Evolutionary conservation across 1,284 basidiomycete species (phyloP), one percentile per base, ranked within the genome.

Genomic region (Apiotrichum montevideense): DNA sequence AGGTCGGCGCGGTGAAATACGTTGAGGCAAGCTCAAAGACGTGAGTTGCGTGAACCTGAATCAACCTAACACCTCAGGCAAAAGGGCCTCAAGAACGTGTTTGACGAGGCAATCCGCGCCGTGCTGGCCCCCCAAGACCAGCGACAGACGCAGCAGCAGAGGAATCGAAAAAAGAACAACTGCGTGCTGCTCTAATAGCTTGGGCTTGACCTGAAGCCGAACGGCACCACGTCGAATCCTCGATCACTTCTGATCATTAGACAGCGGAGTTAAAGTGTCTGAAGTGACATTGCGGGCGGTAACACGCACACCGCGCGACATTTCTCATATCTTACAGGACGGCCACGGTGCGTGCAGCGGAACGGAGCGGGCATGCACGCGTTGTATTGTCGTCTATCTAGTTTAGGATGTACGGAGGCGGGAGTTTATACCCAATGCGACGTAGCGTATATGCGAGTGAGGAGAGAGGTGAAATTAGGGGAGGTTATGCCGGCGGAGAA

Each of bases 1-100:
- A 98, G 68, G 92, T 98, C 64, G 87, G 88, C 41, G 95, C 95
- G 39, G 89, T 95, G 65, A 95, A 93, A 77, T 98, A 98, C 73
- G 79, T 98, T 58, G 95, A 98, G 77, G 98, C 95, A 75, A 96
- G 92, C 48, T 93, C 92, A 45, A 80, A 97, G 71, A 97, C 95
- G 58, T 68, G 58, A 64, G 66, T 65, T 4, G 35, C 6, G 14
- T 3, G 29, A 29, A 29, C 29, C 29, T 29, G 29, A 3, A 29
- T 29, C 29, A 29, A 29, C 3, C 29, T 29, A 29, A 29, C 29
- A 21, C 29, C 29, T 10, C 47, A 55, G 70, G 9, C 73, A 75
- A 62, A 66, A 71, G 56, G 72, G 72, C 0, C 63, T 75, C 39
- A 75, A 75, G 83, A 92, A 87, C 55, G 92, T 96, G 44, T 97